Percentiles rank a stretch among this genome's conserved stretches.
Conservation (phyloP, 2,329 filamentous ascomycete species). For the Fragosphaeria purpurea region DNA sequence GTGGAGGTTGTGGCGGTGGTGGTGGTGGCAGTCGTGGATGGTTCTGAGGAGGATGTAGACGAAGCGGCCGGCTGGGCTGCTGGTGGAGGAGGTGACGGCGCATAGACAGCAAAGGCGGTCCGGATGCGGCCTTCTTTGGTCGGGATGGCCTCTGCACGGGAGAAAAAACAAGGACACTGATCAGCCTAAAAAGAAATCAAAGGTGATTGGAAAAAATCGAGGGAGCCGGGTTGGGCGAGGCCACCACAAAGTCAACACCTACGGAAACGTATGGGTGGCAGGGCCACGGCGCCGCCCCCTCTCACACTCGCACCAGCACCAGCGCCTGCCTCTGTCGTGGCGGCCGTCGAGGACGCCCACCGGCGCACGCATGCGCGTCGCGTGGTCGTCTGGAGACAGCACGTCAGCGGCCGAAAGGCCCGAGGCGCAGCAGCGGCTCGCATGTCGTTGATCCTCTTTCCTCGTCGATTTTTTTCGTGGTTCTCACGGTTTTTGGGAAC, state of each 20-base stretch:
- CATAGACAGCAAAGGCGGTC: constrained; percentile 41
- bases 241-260: no score
- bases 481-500: no score
- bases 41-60: constrained; percentile 2
- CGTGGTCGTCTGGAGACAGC: constrained; percentile 5
- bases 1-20: constrained; percentile 7
- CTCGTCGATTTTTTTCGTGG: no score
- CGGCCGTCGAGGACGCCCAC: constrained; percentile 6
- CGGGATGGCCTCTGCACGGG: constrained; percentile 7
- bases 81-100: constrained; percentile 4
- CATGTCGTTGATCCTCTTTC: background rate
- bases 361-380: constrained; percentile 2
- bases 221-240: no score
- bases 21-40: constrained; percentile 6
- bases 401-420: constrained; percentile 10
- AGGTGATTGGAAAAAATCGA: background rate
- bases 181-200: background rate
- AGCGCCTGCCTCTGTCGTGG: background rate
- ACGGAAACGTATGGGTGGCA: no score
- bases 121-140: constrained; percentile 17
- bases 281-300: no score
- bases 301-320: no score
- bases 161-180: background rate
- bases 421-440: constrained; percentile 5
- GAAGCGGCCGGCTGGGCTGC: constrained; percentile 5